phyloP scores from a whole-genome alignment of 2,329 filamentous ascomycete species.

The Verticillium alfalfae region DNA sequence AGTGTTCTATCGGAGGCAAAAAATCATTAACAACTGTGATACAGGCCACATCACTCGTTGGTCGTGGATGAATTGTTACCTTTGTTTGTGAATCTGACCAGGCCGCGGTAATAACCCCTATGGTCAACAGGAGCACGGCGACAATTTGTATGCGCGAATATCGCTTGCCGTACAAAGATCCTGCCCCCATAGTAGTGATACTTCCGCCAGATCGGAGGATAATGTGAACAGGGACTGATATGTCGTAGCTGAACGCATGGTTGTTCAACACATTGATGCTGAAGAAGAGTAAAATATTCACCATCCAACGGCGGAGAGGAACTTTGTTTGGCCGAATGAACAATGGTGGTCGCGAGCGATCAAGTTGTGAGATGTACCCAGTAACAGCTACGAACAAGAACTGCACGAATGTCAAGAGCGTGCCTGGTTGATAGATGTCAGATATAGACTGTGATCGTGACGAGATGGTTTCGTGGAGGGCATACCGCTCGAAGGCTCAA shows the following conservation, averaged over 20 bases:
- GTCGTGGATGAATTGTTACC: conserved; percentile 36
- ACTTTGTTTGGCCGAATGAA: conserved; percentile 75
- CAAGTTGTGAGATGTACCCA: conserved; percentile 72
- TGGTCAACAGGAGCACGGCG: conserved; percentile 76
- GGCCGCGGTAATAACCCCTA: conserved; percentile 82
- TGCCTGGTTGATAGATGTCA: conserved; percentile 46
- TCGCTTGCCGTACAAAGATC: conserved; percentile 76
- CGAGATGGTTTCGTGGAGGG: not conserved
- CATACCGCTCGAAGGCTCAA: conserved; percentile 77
- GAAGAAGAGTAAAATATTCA: conserved; percentile 89
- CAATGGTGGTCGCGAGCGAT: conserved; percentile 59
- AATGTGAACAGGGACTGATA: conserved; percentile 94
- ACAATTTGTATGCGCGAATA: conserved; percentile 77
- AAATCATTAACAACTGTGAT: conserved; percentile 11
- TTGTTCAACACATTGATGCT: conserved; percentile 95
- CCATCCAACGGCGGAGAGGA: conserved; percentile 75
- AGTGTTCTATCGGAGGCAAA: not conserved
- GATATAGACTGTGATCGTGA: not conserved
- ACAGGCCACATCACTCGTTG: not conserved
- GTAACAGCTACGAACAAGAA: conserved; percentile 78
- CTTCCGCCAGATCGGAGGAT: conserved; percentile 93
- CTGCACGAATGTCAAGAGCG: conserved; percentile 83
- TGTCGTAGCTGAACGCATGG: conserved; percentile 93
- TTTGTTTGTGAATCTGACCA: conserved; percentile 86
- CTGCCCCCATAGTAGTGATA: conserved; percentile 91